Percentiles rank a stretch among this genome's conserved stretches.
Conservation (phyloP, 768 basidiomycete species). For the Suillus plorans region DNA sequence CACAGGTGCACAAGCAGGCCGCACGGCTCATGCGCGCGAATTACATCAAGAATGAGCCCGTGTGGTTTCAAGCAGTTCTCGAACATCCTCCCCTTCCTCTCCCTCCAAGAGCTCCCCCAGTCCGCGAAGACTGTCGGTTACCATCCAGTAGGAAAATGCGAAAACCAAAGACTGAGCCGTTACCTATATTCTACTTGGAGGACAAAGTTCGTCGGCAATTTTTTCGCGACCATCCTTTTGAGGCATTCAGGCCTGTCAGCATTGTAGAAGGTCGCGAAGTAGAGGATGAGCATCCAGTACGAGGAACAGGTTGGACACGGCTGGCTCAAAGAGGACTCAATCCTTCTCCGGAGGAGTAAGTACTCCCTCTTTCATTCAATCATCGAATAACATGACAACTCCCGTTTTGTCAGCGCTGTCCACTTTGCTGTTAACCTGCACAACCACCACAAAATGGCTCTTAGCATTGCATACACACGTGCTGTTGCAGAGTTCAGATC, state of each 20-base stretch:
- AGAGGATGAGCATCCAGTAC: conserved; percentile 53
- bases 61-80: conserved; percentile 84
- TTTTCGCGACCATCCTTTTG: conserved; percentile 95
- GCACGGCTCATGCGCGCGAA: conserved; percentile 74
- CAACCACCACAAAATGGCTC: conserved; percentile 55
- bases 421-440: conserved; percentile 80
- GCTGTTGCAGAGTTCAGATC: conserved; percentile 87
- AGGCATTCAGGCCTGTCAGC: conserved; percentile 79
- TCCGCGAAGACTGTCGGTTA: conserved; percentile 46
- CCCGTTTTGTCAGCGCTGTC: conserved; percentile 57
- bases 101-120: conserved; percentile 69
- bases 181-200: conserved; percentile 74
- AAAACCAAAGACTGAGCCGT: conserved; percentile 44
- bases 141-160: conserved; percentile 26
- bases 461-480: conserved; percentile 77
- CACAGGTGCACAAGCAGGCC: conserved; percentile 86
- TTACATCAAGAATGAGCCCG: conserved; percentile 63
- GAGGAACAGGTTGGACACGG: conserved; percentile 70
- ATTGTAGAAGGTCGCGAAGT: conserved; percentile 71
- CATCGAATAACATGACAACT: conserved; percentile 12
- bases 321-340: conserved; percentile 79
- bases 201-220: conserved; percentile 88
- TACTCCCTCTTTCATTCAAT: conserved; percentile 12
- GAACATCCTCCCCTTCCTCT: conserved; percentile 86
- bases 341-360: conserved; percentile 90